Percentiles rank a stretch among this genome's conserved stretches.
Evolutionary conservation across 225 moss, liverwort and hornwort species (phyloP).

Genomic region (Rhytidiadelphus loreus): DNA sequence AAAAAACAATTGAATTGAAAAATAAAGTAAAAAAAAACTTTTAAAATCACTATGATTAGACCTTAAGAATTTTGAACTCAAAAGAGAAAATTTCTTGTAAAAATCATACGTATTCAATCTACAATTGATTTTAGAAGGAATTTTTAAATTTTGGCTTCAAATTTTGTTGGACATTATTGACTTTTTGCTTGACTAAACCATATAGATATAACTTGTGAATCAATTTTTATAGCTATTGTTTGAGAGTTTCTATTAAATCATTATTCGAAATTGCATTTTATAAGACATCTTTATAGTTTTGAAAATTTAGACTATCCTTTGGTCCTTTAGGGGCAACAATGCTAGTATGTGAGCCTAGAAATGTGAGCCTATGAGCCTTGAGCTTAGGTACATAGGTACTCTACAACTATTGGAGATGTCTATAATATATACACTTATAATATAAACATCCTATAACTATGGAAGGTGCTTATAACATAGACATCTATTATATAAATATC

Average conservation of each 20-base stretch:
- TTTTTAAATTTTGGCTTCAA: background rate
- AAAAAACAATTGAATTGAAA: background rate
- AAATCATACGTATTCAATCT: background rate
- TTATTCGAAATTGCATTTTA: background rate
- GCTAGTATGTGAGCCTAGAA: too few species aligned
- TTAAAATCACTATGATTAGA: background rate
- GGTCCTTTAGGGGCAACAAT: background rate
- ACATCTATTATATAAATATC: too few species aligned
- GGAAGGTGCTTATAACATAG: too few species aligned
- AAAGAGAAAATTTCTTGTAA: fast-evolving
- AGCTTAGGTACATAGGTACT: too few species aligned
- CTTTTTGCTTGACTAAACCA: background rate
- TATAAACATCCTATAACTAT: too few species aligned
- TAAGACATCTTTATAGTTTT: background rate
- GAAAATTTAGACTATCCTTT: background rate
- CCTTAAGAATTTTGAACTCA: too few species aligned
- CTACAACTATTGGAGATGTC: too few species aligned
- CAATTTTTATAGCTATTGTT: background rate
- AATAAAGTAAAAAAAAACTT: too few species aligned
- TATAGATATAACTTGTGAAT: background rate
- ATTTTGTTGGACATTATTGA: background rate
- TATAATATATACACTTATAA: too few species aligned
- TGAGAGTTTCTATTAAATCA: background rate
- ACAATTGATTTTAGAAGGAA: background rate
- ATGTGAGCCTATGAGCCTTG: too few species aligned